Base-by-base conservation (phyloP, 2,329 filamentous ascomycete genomes). In the Cladorrhinum sp. region DNA sequence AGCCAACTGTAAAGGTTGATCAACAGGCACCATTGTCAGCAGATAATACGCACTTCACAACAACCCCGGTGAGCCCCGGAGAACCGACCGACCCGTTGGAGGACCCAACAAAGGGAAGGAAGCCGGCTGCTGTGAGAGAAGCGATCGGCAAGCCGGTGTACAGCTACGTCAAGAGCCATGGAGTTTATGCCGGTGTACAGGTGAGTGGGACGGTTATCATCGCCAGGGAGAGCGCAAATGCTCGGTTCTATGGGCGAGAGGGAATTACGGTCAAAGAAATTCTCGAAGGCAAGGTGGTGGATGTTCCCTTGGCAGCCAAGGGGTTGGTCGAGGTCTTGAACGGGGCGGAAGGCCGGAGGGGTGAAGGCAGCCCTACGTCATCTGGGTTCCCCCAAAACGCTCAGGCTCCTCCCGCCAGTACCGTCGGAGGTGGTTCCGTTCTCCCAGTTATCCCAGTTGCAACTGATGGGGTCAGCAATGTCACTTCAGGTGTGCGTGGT, bases 141-240 rank as follows among this genome's bases (percentile, higher is more conserved):
- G 66, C 65, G 13, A 65, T 74, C 59, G 67, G 68, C 60, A 74
- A 74, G 67, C 79, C 80, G 2, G 79, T 81, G n/a, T 82, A 81
- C 59, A 79, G 78, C 2, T 96, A 96, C 72, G 85, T 96, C 76
- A 96, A 96, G 77, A 93, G 89, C 52, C 85, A 92, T 56, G 93
- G 93, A 3, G 86, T 96, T 67, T 96, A 96, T 70, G 92, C 91
- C 1, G 92, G 92, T 27, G 84, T 96, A 1, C 90, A 93, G 69
- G 82, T 96, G 32, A 92, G 96, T 69, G 93, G 93, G 24, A 96
- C 92, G 0, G 84, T 96, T 10, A 82, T 96, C 53, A 90, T 93
- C 24, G 91, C 96, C 74, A 85, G 92, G 55, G 88, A 85, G n/a
- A 91, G 93, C 60, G 93, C 93, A 70, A 97, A 97, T 69, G 88